A percentile compares a stretch with the other conserved stretches of the same genome.
Evolutionary conservation across 495 filamentous ascomycete species (phyloP).

Genomic region (Darksidea phi): DNA sequence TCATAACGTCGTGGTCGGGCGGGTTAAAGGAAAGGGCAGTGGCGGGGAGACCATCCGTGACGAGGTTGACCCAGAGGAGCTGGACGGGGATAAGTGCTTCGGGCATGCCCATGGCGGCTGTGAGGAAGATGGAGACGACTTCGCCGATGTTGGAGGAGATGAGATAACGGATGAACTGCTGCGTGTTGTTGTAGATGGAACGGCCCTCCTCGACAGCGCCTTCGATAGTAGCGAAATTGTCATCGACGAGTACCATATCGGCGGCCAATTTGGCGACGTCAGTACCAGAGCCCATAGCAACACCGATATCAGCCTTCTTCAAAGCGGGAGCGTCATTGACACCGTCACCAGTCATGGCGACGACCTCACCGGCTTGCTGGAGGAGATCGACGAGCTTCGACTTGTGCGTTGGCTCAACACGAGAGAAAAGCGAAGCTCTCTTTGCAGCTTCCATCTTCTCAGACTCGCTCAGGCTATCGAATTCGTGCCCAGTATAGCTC

Average conservation of each 20-base stretch:
- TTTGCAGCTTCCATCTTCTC: conserved; percentile 83
- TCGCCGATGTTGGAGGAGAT: conserved; percentile 99
- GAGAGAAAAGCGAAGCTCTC: conserved; percentile 89
- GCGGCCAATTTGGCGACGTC: conserved; percentile 96
- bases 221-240: conserved; percentile 98
- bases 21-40: conserved; percentile 98
- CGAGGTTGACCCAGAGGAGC: conserved; percentile 97
- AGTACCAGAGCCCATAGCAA: conserved; percentile 98
- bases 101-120: conserved; percentile 94
- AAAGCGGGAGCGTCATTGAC: conserved; percentile 98
- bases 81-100: conserved; percentile 97
- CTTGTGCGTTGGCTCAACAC: conserved; percentile 94
- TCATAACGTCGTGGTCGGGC: conserved; percentile 96
- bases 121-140: conserved; percentile 98
- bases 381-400: conserved; percentile 93
- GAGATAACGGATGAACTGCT: conserved; percentile 98
- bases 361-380: conserved; percentile 88
- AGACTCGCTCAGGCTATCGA: conserved; percentile 75
- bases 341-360: conserved; percentile 99
- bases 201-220: conserved; percentile 95
- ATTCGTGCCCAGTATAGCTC: conserved; percentile 93
- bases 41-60: conserved; percentile 95
- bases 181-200: conserved; percentile 99
- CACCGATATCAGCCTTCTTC: conserved; percentile 98
- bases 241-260: conserved; percentile 98